Conservation (phyloP, 1,284 basidiomycete genomes). For the Pseudozyma sp. region DNA sequence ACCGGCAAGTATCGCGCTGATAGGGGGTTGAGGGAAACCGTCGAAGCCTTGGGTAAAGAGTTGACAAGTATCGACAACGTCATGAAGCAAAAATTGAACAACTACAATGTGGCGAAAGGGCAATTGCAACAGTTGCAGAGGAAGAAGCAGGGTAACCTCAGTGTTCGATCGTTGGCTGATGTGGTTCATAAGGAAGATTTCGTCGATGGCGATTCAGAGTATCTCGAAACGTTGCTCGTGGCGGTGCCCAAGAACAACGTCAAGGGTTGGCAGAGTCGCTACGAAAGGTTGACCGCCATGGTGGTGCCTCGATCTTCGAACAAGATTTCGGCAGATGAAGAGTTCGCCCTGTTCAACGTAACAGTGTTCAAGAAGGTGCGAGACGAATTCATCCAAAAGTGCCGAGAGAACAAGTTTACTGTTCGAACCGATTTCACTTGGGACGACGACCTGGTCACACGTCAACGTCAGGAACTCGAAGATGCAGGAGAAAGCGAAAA, state of each 20-base stretch:
- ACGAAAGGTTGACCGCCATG: conserved; percentile 89
- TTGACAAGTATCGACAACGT: conserved; percentile 70
- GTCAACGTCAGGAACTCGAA: conserved; percentile 84
- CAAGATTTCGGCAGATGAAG: conserved; percentile 83
- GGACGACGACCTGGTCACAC: conserved; percentile 84
- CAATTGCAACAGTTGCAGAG: conserved; percentile 91
- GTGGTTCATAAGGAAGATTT: conserved; percentile 86
- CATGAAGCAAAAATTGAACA: conserved; percentile 80
- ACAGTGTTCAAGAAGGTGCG: conserved; percentile 91
- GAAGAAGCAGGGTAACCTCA: conserved; percentile 96
- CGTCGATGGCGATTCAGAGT: conserved; percentile 84
- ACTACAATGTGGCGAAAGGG: conserved; percentile 94
- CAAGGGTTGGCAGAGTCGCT: conserved; percentile 89
- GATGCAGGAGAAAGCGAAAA: conserved; percentile 88
- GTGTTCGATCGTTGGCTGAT: conserved; percentile 85
- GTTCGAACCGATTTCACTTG: conserved; percentile 89
- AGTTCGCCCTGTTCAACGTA: conserved; percentile 87
- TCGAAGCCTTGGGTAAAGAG: conserved; percentile 81
- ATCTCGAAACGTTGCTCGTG: conserved; percentile 90
- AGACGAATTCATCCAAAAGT: conserved; percentile 94
- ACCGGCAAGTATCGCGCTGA: conserved; percentile 86
- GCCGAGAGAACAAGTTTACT: conserved; percentile 95
- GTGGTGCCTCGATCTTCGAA: conserved; percentile 93
- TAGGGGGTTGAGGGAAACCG: conserved; percentile 81
- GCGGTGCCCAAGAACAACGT: conserved; percentile 88